Evolutionary conservation across 2,329 filamentous ascomycete species (phyloP), one percentile per base, ranked within the genome.

Genomic region (Ophiostoma tasmaniense): DNA sequence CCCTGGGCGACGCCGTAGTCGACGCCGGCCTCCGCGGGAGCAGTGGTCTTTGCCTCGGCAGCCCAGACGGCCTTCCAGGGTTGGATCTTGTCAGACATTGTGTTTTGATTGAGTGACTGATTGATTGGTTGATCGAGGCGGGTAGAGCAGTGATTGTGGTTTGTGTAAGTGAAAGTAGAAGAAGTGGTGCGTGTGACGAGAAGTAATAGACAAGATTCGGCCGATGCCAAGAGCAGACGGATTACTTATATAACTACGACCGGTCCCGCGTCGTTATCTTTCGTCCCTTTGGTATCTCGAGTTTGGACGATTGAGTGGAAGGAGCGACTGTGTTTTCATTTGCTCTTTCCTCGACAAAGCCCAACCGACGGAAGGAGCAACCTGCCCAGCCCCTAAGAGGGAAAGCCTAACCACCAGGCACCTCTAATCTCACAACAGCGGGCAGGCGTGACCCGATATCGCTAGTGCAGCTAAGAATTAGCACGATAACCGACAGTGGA

Each of bases 41-140:
- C 25, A 37, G 66, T 30, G 25, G 22, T 13, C 1, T 37, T n/a
- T 2, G 59, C 35, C 39, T 65, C 25, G 17, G 69, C 64, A 35
- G 70, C 66, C 71, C 71, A 71, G 13, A 68, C 71, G n/a, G 69
- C 69, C 39, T 71, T 71, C 71, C 71, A 71, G 13, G 71, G 71
- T 45, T 71, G 71, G 28, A n/a, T 33, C 33, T 71, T 71, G 61
- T 59, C 68, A 28, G 67, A 42, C 70, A 70, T 71, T 69, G 65
- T 30, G 28, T 25, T 10, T n/a, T 6, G 33, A 33, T 33, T 4
- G 33, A 33, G 25, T 20, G 5, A 20, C 7, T 45, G 42, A 8
- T 8, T 45, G 42, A 45, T 6, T 45, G 42, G 7, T 7, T 45
- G 42, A n/a, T 20, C 20, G 17, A 20, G 39, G n/a, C n/a, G n/a